Evolutionary conservation across 2,329 filamentous ascomycete species (phyloP), one percentile per base, ranked within the genome.

Genomic region (Aspergillus niger): DNA sequence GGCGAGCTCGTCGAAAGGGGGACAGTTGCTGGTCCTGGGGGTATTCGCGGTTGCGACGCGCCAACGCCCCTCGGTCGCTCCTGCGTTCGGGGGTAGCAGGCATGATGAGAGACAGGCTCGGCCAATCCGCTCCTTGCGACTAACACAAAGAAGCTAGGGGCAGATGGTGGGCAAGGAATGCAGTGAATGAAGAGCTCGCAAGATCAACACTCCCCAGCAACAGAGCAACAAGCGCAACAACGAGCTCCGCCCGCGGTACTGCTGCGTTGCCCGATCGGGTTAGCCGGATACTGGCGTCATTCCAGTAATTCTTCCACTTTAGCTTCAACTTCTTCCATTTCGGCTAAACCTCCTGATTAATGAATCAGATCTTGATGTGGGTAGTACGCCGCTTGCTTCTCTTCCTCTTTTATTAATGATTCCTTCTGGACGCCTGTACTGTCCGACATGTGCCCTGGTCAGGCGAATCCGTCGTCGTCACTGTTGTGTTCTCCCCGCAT

Each of bases 1-100:
- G 67, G 48, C 59, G 60, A 24, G 70, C 71, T 67, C 70, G 70
- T 64, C 67, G 67, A 63, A 76, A 73, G 58, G 73, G 72, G 28
- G 72, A 74, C 26, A 62, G 67, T 30, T 74, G 70, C 28, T 72
- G 65, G 54, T 70, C 65, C 38, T 69, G 62, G 30, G 59, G 63
- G 53, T 63, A 63, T 20, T 68, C 56, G 62, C 65, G 59, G 59
- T 60, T 63, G 66, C 68, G 72, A 70, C 72, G 73, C 68, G 72
- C 69, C 57, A 65, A 67, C 39, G 68, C 65, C 30, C 65, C 64
- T 59, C 66, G 70, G 59, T 73, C 64, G 52, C 49, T 63, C 56
- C 60, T 72, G 64, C 68, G 70, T 55, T 71, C 67, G 61, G 70
- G 69, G 48, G 71, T 72, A 52, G 74, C 28, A 55, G 53, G 66